A percentile compares a stretch with the other conserved stretches of the same genome.
These are phyloP conservation scores for Geotrichum australiense DNA, from an alignment of 1,139 yeast species.

Conservation along the genomic window DNA sequence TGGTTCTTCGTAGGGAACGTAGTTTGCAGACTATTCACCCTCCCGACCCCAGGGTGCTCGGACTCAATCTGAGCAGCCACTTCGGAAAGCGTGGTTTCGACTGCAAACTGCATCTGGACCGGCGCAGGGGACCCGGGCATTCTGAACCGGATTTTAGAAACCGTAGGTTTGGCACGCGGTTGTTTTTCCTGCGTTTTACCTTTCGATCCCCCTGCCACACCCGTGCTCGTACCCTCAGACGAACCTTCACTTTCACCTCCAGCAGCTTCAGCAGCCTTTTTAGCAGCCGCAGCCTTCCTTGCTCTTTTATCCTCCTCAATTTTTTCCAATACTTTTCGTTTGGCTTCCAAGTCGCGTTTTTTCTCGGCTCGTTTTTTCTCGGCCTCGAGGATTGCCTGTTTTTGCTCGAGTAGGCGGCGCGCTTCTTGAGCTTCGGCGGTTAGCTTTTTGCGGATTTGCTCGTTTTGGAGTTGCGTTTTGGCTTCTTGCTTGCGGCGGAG, in stretches of 20 bases:
- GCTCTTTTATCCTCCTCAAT: slow-evolving; percentile 36
- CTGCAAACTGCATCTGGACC: slow-evolving; percentile 25
- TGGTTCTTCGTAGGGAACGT: slow-evolving; percentile 32
- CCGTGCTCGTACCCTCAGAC: slow-evolving; percentile 11
- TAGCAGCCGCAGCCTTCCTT: slow-evolving; percentile 23
- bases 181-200: slow-evolving; percentile 15
- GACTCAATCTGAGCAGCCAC: slow-evolving; percentile 29
- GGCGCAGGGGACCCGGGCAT: slow-evolving; percentile 27
- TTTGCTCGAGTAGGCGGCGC: slow-evolving; percentile 32
- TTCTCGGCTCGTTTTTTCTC: slow-evolving; percentile 31
- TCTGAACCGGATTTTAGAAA: slow-evolving; percentile 31
- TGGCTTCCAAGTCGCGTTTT: slow-evolving; percentile 33
- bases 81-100: slow-evolving; percentile 28
- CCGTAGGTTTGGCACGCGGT: slow-evolving; percentile 26
- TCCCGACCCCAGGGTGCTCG: slow-evolving; percentile 20
- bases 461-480: slow-evolving; percentile 30
- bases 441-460: slow-evolving; percentile 30
- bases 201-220: no score
- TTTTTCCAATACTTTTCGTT: slow-evolving; percentile 31
- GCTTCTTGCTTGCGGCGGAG: slow-evolving; percentile 29
- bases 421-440: slow-evolving; percentile 29
- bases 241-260: neutral
- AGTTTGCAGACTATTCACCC: slow-evolving; percentile 26
- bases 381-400: slow-evolving; percentile 33
- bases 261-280: slow-evolving; percentile 11